Conservation (phyloP, 768 basidiomycete species). For the Boletus bicolor region DNA sequence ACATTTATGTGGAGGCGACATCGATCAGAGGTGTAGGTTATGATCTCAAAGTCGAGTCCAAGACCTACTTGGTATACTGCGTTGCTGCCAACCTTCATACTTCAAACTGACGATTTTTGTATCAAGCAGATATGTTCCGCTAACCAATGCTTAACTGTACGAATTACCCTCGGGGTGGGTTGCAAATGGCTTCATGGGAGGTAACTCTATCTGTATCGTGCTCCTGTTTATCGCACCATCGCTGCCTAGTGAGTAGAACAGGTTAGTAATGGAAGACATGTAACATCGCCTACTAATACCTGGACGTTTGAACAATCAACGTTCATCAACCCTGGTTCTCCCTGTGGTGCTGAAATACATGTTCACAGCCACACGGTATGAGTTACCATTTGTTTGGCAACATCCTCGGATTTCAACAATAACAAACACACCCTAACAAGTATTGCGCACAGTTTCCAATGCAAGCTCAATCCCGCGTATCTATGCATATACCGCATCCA, state of each 20-base stretch:
- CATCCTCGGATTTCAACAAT: slow-evolving; percentile 10
- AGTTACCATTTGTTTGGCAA: slow-evolving; percentile 9
- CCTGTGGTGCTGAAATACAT: background rate
- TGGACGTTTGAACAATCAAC: background rate
- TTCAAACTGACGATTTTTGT: background rate
- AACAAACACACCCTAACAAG: slow-evolving; percentile 10
- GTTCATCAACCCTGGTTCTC: too few relatives aligned
- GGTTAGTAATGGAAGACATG: background rate
- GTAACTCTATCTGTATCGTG: background rate
- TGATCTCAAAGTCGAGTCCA: background rate
- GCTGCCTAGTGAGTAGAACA: background rate
- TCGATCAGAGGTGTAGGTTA: too few relatives aligned
- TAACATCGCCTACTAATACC: background rate
- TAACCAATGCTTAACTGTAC: background rate
- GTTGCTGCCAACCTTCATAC: background rate
- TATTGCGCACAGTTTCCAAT: background rate
- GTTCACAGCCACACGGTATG: background rate
- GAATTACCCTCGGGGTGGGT: background rate
- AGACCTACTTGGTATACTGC: background rate
- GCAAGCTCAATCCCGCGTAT: background rate
- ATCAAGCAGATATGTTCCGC: background rate
- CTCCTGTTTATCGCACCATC: too few relatives aligned
- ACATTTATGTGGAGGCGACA: background rate
- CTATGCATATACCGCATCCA: slow-evolving; percentile 17
- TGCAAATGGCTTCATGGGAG: background rate